Percentiles rank a stretch among this genome's conserved stretches.
Conservation (phyloP, 352 stramenopile species). For the Globisporangium iwayamae region DNA sequence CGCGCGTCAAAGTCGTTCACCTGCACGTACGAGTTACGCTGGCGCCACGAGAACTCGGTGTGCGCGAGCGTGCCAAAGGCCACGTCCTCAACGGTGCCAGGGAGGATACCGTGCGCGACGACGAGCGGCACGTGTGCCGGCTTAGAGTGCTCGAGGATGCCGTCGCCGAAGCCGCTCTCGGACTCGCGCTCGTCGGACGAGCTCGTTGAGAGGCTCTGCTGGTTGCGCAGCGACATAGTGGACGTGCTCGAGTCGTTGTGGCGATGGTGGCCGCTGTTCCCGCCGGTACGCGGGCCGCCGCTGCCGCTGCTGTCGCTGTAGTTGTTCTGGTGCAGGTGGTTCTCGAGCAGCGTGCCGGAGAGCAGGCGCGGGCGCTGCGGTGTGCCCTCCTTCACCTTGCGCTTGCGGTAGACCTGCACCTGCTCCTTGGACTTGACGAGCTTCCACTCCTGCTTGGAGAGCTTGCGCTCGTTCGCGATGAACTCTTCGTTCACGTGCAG, state of each 20-base stretch:
- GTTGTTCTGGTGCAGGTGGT: conserved; percentile 24
- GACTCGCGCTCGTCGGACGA: conserved; percentile 38
- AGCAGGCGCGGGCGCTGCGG: conserved; percentile 38
- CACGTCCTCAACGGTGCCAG: conserved; percentile 43
- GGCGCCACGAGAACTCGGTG: conserved; percentile 31
- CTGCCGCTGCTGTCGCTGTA: conserved; percentile 14
- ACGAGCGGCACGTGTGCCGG: conserved; percentile 33
- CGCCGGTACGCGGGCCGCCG: neutral
- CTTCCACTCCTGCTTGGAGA: conserved; percentile 48
- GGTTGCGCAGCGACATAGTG: conserved; percentile 15
- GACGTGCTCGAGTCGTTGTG: neutral
- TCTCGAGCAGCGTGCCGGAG: conserved; percentile 37
- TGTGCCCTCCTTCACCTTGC: conserved; percentile 20
- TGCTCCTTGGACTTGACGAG: conserved; percentile 49
- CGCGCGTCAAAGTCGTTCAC: conserved; percentile 25
- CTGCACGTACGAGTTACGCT: conserved; percentile 39
- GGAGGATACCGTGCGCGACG: conserved; percentile 28
- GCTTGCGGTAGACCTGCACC: conserved; percentile 52
- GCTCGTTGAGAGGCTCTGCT: conserved; percentile 22
- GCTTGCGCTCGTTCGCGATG: conserved; percentile 30
- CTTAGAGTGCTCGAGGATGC: conserved; percentile 37
- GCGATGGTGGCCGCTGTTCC: neutral
- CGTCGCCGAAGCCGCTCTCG: conserved; percentile 32
- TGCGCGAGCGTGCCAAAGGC: conserved; percentile 36
- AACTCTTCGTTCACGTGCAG: conserved; percentile 50